Evolutionary conservation across 768 basidiomycete species (phyloP).

Genomic region (Serendipita vermifera): DNA sequence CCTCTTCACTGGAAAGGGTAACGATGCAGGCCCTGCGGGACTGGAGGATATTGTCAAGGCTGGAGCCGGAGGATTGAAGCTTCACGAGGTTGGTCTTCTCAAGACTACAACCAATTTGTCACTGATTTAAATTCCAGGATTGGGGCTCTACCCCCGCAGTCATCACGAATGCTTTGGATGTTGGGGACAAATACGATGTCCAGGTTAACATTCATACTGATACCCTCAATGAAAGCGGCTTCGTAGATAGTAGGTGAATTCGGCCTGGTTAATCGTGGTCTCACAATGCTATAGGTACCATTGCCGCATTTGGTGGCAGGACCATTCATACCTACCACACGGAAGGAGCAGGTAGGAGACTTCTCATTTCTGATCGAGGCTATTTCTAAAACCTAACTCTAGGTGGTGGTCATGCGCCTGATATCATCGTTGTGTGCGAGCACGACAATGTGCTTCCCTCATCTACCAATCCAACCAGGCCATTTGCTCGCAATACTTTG

Average conservation of each 20-base stretch:
- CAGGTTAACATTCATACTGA: slow-evolving; percentile 97
- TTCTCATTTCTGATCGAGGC: background rate
- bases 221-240: slow-evolving; percentile 93
- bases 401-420: slow-evolving; percentile 94
- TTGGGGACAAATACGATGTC: slow-evolving; percentile 86
- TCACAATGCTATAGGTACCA: slow-evolving; percentile 45
- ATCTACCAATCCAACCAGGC: slow-evolving; percentile 94
- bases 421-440: slow-evolving; percentile 95
- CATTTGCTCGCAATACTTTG: slow-evolving; percentile 79
- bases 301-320: slow-evolving; percentile 74
- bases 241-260: slow-evolving; percentile 65
- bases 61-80: slow-evolving; percentile 79
- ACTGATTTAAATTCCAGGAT: slow-evolving; percentile 32
- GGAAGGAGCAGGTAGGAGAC: slow-evolving; percentile 68
- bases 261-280: slow-evolving; percentile 8
- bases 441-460: slow-evolving; percentile 82
- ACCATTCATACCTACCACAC: slow-evolving; percentile 97
- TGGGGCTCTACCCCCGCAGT: slow-evolving; percentile 86
- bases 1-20: slow-evolving; percentile 92
- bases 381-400: background rate
- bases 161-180: slow-evolving; percentile 61
- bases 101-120: no score
- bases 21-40: slow-evolving; percentile 64
- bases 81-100: slow-evolving; percentile 53
- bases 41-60: slow-evolving; percentile 71